Evolutionary conservation across 208 protist genomes (phyloP), one percentile per base, ranked within the genome.

Genomic region (Trypanosoma vivax): DNA sequence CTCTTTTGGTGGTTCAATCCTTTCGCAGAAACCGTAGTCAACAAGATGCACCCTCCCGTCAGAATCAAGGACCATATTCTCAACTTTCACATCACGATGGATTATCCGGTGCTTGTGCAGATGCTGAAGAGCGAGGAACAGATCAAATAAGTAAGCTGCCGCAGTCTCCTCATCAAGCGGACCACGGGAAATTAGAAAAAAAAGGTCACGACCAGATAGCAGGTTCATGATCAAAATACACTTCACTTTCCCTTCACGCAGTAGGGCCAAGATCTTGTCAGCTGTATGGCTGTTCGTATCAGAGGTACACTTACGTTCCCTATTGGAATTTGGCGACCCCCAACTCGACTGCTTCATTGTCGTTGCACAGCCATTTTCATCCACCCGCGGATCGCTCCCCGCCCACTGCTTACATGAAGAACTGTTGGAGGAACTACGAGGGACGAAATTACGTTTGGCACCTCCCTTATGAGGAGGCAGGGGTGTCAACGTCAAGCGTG

Each of bases 1-100:
- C 10, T 43, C n/a, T 6, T 18, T 18, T 21, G 42, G 13, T 19
- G 38, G 14, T 24, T 21, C 2, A 9, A 68, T 28, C 5, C 21
- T 24, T 46, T 70, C 57, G 28, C 50, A 55, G 34, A 72, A 53
- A 0, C 69, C 64, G 35, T 72, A 72, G 43, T 76, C 69, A 42
- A 61, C 51, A 28, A 76, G 47, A 13, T 45, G 49, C 7, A 50
- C 57, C 10, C 46, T 50, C 13, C 41, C 19, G 2, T 65, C 14
- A 24, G 25, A 6, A 46, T 66, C 51, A 29, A 76, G 14, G 9
- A 68, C 46, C n/a, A 76, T 57, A 28, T 76, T 76, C 45, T 76
- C 64, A 11, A 64, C 46, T 43, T 76, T 70, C 18, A 76, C 48
- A 60, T 76, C 64, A 43, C 69, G 52, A 29, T 76, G 69, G 7